Percentiles rank a stretch among this genome's conserved stretches.
These are phyloP conservation scores for Kwoniella heveanensis DNA, from an alignment of 768 basidiomycete genomes.

Conservation along the genomic window DNA sequence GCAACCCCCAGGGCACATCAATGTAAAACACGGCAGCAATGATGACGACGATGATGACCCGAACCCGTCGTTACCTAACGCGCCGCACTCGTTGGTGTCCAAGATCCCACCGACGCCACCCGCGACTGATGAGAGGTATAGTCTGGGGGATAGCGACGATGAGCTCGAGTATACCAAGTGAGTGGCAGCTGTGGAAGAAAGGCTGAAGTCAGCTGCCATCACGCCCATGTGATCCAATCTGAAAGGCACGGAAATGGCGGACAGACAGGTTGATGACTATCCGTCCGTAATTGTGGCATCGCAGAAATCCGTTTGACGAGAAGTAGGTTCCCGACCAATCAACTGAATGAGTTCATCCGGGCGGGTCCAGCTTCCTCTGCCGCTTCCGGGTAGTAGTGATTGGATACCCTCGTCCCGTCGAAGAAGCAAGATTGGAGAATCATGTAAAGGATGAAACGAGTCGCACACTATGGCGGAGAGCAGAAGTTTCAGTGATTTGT, in stretches of 20 bases:
- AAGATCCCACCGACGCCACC: constrained; percentile 52
- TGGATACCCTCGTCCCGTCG: too few species aligned
- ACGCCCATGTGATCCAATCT: too few species aligned
- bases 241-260: too few species aligned
- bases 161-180: constrained; percentile 55
- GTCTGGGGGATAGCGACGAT: constrained; percentile 51
- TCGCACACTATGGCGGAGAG: too few species aligned
- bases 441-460: too few species aligned
- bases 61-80: constrained; percentile 38
- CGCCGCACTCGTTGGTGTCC: constrained; percentile 25
- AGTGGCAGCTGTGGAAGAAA: constrained; percentile 9
- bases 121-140: constrained; percentile 23
- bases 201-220: not conserved
- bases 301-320: constrained; percentile 51
- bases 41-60: constrained; percentile 33
- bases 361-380: too few species aligned
- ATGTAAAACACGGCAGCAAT: constrained; percentile 9
- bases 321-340: constrained; percentile 11
- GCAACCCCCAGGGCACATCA: constrained; percentile 11
- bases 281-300: not conserved
- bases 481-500: too few species aligned
- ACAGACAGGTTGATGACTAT: too few species aligned
- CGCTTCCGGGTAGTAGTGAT: too few species aligned
- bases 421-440: too few species aligned
- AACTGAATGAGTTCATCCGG: too few species aligned